A percentile compares a stretch with the other conserved stretches of the same genome.
Conservation (phyloP, 2,329 filamentous ascomycete genomes). For the Diaporthe sp. region DNA sequence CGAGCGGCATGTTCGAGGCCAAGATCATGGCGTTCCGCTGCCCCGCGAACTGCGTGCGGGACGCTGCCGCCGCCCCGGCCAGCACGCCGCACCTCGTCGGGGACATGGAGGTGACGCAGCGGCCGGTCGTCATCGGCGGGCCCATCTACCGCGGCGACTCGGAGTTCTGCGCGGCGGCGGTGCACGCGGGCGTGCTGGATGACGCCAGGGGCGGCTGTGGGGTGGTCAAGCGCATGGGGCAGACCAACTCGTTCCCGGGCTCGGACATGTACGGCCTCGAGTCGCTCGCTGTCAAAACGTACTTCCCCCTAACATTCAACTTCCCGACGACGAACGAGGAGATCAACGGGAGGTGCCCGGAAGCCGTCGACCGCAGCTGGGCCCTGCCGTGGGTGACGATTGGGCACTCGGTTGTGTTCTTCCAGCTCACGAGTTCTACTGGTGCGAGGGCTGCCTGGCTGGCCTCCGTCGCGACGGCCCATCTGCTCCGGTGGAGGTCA, state of each 20-base stretch:
- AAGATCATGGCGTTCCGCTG: conserved; percentile 81
- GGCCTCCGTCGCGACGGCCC: conserved; percentile 18
- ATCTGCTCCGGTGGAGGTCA: conserved; percentile 15
- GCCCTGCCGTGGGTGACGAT: conserved; percentile 86
- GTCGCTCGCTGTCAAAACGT: conserved; percentile 85
- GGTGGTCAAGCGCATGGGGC: conserved; percentile 78
- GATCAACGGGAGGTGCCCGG: conserved; percentile 64
- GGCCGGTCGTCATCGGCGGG: conserved; percentile 75
- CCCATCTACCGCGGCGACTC: conserved; percentile 87
- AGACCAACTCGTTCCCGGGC: conserved; percentile 73
- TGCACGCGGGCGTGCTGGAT: conserved; percentile 79
- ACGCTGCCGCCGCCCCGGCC: conserved; percentile 70
- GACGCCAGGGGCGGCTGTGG: conserved; percentile 80
- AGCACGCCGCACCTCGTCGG: conserved; percentile 81
- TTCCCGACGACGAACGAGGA: conserved; percentile 66
- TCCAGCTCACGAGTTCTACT: conserved; percentile 84
- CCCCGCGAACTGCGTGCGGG: conserved; percentile 78
- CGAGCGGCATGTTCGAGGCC: conserved; percentile 67
- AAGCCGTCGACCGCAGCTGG: conserved; percentile 85
- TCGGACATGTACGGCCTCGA: conserved; percentile 79
- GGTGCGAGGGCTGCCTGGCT: conserved; percentile 49
- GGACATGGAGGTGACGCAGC: conserved; percentile 74
- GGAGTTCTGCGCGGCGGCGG: conserved; percentile 82
- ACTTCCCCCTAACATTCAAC: conserved; percentile 88
- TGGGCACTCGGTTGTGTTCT: conserved; percentile 83